Conservation (phyloP, 1,284 basidiomycete species). For the Microbotryum lychnidis-dioicae region DNA sequence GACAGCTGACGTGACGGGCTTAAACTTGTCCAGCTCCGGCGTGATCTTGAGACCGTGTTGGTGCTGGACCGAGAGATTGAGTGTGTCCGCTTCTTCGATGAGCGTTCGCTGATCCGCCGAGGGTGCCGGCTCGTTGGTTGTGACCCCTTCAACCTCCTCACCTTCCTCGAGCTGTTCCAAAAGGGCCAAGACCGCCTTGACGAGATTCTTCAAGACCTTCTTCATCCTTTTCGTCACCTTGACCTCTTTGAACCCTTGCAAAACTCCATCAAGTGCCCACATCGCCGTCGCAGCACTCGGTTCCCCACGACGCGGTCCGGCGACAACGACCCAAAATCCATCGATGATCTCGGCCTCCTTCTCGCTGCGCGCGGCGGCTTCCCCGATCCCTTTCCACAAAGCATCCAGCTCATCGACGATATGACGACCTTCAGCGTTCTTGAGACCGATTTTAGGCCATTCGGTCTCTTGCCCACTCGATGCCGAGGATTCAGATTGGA, state of each 20-base stretch:
- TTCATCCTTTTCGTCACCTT: slow-evolving; percentile 48
- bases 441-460: slow-evolving; percentile 49
- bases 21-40: slow-evolving; percentile 32
- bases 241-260: slow-evolving; percentile 44
- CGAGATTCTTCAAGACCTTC: slow-evolving; percentile 57
- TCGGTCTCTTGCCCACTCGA: background rate
- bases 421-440: slow-evolving; percentile 52
- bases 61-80: slow-evolving; percentile 11
- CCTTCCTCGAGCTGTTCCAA: slow-evolving; percentile 52
- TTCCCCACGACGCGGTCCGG: slow-evolving; percentile 37
- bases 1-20: slow-evolving; percentile 27
- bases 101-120: background rate
- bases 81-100: background rate
- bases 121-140: slow-evolving; percentile 5
- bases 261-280: slow-evolving; percentile 62
- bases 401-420: slow-evolving; percentile 52
- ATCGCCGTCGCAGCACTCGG: slow-evolving; percentile 53
- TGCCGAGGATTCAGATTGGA: background rate
- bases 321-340: slow-evolving; percentile 63
- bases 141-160: slow-evolving; percentile 23
- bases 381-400: slow-evolving; percentile 66
- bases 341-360: slow-evolving; percentile 66
- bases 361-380: slow-evolving; percentile 40
- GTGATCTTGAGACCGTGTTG: slow-evolving; percentile 9
- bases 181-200: slow-evolving; percentile 56